A percentile compares a stretch with the other conserved stretches of the same genome.
Conservation (phyloP, 2,329 filamentous ascomycete genomes). For the Xylariomycetidae sp. region DNA sequence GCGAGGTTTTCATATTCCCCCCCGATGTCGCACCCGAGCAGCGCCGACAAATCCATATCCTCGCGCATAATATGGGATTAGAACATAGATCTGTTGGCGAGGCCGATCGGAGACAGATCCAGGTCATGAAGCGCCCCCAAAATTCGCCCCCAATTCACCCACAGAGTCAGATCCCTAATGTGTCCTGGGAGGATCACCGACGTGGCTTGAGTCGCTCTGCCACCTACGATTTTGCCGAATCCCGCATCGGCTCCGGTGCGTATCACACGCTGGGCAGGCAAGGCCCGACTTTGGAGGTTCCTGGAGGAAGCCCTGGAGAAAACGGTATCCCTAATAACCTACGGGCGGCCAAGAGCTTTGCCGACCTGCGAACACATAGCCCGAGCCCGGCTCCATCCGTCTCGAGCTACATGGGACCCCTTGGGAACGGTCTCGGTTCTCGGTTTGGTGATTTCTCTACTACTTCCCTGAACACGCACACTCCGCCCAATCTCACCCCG, state of each 20-base stretch:
- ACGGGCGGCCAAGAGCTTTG: constrained; percentile 92
- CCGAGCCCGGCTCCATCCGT: constrained; percentile 89
- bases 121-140: constrained; percentile 71
- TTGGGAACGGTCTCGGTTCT: constrained; percentile 43
- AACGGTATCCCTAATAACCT: constrained; percentile 69
- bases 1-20: constrained; percentile 82
- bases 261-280: constrained; percentile 77
- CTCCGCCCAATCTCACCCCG: constrained; percentile 29
- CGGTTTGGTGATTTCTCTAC: constrained; percentile 29
- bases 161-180: constrained; percentile 53
- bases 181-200: constrained; percentile 71
- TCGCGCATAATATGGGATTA: constrained; percentile 92
- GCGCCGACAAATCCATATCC: constrained; percentile 84
- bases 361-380: constrained; percentile 89
- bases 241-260: constrained; percentile 58
- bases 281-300: constrained; percentile 78
- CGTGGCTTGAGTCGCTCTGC: constrained; percentile 86
- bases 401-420: constrained; percentile 67
- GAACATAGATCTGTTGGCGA: constrained; percentile 87
- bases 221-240: constrained; percentile 92
- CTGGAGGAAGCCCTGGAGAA: constrained; percentile 77
- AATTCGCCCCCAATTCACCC: constrained; percentile 48
- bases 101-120: constrained; percentile 82
- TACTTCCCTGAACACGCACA: constrained; percentile 26
- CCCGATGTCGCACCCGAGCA: constrained; percentile 75